Conservation (phyloP, 1,139 yeast genomes). For the Zygoascus meyerae region DNA sequence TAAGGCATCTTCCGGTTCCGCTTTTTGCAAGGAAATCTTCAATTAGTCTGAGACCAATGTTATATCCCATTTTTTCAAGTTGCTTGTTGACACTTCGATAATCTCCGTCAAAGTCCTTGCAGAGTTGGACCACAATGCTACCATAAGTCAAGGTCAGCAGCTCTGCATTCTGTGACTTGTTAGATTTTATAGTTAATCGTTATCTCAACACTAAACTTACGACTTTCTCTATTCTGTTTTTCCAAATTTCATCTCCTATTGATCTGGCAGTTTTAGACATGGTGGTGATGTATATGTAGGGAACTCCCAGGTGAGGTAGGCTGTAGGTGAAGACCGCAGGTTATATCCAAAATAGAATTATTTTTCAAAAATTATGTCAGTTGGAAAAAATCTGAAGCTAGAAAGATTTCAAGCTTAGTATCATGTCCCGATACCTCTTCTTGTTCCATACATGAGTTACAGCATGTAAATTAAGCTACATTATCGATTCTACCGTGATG, state of each 20-base stretch:
- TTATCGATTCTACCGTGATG: background rate
- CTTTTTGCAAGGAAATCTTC: conserved; percentile 91
- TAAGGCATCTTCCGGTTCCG: conserved; percentile 72
- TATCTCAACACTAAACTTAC: conserved; percentile 37
- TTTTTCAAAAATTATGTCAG: no score
- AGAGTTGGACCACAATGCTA: conserved; percentile 86
- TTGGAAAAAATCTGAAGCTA: no score
- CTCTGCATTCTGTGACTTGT: conserved; percentile 61
- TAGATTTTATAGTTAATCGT: background rate
- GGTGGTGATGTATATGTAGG: conserved; percentile 5
- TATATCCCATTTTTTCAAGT: conserved; percentile 89
- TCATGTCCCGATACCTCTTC: background rate
- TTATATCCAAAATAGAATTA: no score
- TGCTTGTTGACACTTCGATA: conserved; percentile 75
- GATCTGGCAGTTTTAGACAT: conserved; percentile 53
- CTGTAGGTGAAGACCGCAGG: no score
- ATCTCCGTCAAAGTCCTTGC: conserved; percentile 74
- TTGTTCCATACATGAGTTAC: background rate
- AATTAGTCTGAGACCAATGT: conserved; percentile 83
- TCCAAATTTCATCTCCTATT: conserved; percentile 90
- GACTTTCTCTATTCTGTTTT: conserved; percentile 78
- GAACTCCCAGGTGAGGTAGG: background rate
- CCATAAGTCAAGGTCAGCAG: conserved; percentile 91
- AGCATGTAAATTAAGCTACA: background rate
- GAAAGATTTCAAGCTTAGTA: background rate